A percentile compares a stretch with the other conserved stretches of the same genome.
Conservation (phyloP, 768 basidiomycete genomes). For the Termitomyces eurrhizus region DNA sequence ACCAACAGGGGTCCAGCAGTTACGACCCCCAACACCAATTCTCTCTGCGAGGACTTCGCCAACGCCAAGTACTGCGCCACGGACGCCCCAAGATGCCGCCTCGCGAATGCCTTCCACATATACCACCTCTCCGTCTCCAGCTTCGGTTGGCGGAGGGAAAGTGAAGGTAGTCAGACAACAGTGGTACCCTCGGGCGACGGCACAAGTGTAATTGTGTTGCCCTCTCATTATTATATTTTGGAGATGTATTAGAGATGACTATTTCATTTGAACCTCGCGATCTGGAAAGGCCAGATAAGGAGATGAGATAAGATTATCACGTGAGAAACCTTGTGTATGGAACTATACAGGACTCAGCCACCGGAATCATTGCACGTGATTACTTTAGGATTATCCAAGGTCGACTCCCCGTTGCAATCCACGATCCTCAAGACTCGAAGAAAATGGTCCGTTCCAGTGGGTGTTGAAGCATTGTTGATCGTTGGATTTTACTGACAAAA, state of each 20-base stretch:
- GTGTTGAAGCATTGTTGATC: conserved; percentile 24
- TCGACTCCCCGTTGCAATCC: conserved; percentile 25
- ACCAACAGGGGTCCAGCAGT: conserved; percentile 21
- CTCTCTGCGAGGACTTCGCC: conserved; percentile 51
- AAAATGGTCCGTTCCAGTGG: conserved; percentile 79
- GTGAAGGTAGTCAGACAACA: conserved; percentile 53
- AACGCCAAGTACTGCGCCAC: conserved; percentile 42
- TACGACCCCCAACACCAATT: conserved; percentile 36
- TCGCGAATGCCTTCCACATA: conserved; percentile 24
- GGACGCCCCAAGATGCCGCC: conserved; percentile 40
- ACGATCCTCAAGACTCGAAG: conserved; percentile 51
- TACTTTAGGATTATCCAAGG: conserved; percentile 18
- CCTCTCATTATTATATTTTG: background rate
- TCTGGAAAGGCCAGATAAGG: background rate
- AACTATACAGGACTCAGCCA: conserved; percentile 64
- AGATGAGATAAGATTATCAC: conserved; percentile 6
- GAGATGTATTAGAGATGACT: conserved; percentile 1
- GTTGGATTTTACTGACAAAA: conserved; percentile 1
- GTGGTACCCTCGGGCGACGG: conserved; percentile 38
- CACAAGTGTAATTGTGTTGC: conserved; percentile 29
- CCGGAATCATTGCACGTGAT: conserved; percentile 32
- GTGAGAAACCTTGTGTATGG: conserved; percentile 21
- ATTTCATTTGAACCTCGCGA: background rate
- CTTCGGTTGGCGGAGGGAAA: conserved; percentile 32
- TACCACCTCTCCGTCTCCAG: conserved; percentile 26